Base-by-base conservation (phyloP, 805 yeast species). In the Kazachstania taianensis region DNA sequence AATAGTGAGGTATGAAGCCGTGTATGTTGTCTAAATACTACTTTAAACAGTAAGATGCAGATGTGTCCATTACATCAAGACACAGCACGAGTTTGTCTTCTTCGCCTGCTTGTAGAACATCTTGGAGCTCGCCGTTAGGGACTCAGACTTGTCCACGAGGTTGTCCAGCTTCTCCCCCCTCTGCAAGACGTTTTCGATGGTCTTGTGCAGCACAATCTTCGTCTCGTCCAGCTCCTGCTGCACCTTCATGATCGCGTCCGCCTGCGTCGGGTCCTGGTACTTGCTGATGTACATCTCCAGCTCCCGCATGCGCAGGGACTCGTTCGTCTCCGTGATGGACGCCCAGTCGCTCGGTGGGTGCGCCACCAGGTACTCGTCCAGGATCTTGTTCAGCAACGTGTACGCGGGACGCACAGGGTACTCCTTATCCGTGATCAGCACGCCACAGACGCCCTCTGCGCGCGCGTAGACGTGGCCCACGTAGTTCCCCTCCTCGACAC, bases 211-310 rank as follows among this genome's bases (percentile, higher is more conserved):
- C 28, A 87, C 95, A 49, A 89, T 84, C 67, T 92, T 92, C 25
- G 98, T 92, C 57, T 92, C 98, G 61, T 92, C 98, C 51, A 92
- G 73, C 62, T 92, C 98, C 56, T 86, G 94, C 66, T 92, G 98
- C 16, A 92, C 98, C 59, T 81, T 82, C 94, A 92, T 80, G 43
- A 92, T 77, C 8, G 96, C 81, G 59, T 92, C 99, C 0, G 97
- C 97, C 66, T 92, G 95, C 28, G 81, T 71, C 20, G 99, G 99
- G 58, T 92, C 95, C 65, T 92, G 98, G 63, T 92, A 92, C 53
- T 83, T 83, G 49, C 67, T 64, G 47, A 92, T 64, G 57, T 86
- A 86, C 18, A 62, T 64, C 22, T 77, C 81, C 50, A 89, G 67
- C 41, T 72, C 74, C 19, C 42, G 40, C 54, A 67, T 39, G 63